Percentiles rank a stretch among this genome's conserved stretches.
Evolutionary conservation across 495 filamentous ascomycete species (phyloP).

Genomic region (Talaromyces proteolyticus): DNA sequence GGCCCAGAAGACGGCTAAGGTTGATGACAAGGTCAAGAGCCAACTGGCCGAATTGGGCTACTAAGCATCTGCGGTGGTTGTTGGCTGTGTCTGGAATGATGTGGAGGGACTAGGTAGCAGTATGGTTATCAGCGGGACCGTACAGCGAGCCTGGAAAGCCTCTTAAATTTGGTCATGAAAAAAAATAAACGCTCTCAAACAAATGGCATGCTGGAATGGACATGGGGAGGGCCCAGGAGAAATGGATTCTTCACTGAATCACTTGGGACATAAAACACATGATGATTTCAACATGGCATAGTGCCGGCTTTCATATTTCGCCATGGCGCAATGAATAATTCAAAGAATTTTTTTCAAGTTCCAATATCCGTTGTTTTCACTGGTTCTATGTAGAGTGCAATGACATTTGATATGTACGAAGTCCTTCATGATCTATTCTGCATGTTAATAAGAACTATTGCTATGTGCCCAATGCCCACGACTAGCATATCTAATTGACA

Average conservation of each 20-base stretch:
- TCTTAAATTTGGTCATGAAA: constrained; percentile 27
- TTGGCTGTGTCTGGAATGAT: constrained; percentile 35
- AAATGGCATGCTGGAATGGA: constrained; percentile 30
- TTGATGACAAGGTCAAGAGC: constrained; percentile 67
- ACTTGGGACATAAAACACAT: constrained; percentile 35
- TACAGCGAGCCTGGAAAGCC: constrained; percentile 39
- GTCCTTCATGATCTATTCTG: no score
- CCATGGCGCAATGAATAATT: constrained; percentile 42
- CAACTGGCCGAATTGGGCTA: constrained; percentile 68
- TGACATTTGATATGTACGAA: background rate
- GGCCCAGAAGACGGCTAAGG: constrained; percentile 85
- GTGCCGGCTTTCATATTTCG: constrained; percentile 28
- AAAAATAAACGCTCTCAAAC: constrained; percentile 13
- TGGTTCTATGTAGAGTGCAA: constrained; percentile 22
- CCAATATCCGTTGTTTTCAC: constrained; percentile 15
- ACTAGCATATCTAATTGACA: no score
- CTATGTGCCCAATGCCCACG: no score
- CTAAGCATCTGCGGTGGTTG: constrained; percentile 53
- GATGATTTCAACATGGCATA: constrained; percentile 34
- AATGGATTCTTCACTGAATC: constrained; percentile 35
- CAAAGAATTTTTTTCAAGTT: constrained; percentile 27
- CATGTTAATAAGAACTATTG: no score
- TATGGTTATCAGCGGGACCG: constrained; percentile 28
- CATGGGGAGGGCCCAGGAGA: constrained; percentile 21
- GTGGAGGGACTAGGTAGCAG: constrained; percentile 31